These are phyloP conservation scores for Rhizopogon vulgaris DNA, from an alignment of 768 basidiomycete genomes.

Conservation along the genomic window DNA sequence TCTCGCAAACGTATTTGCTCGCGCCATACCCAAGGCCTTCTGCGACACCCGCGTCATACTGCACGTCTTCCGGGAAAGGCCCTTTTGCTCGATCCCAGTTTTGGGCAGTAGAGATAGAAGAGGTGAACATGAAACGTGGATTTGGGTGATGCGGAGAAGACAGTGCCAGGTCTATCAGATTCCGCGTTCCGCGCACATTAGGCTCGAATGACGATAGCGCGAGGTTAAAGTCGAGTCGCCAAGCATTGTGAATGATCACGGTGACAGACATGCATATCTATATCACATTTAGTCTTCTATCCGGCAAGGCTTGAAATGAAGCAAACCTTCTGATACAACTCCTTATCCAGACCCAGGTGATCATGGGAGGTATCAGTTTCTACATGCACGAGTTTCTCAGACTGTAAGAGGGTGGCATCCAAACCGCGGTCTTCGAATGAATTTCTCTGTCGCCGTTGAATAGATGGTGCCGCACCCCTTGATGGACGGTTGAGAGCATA, in stretches of 20 bases:
- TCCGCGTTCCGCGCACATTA: slow-evolving; percentile 38
- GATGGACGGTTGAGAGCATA: slow-evolving; percentile 24
- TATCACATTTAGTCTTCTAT: neutral
- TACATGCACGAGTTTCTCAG: slow-evolving; percentile 25
- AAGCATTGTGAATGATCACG: slow-evolving; percentile 36
- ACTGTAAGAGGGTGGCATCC: slow-evolving; percentile 18
- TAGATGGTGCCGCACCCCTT: neutral
- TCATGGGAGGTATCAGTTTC: slow-evolving; percentile 26
- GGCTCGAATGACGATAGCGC: slow-evolving; percentile 42
- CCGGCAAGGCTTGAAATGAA: neutral
- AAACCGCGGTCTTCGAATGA: slow-evolving; percentile 28
- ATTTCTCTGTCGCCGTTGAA: slow-evolving; percentile 16
- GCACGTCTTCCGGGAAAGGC: slow-evolving; percentile 27
- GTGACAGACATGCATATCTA: slow-evolving; percentile 24
- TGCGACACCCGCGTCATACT: slow-evolving; percentile 21
- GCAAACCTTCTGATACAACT: slow-evolving; percentile 22
- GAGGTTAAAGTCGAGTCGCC: slow-evolving; percentile 44
- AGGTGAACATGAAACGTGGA: slow-evolving; percentile 30
- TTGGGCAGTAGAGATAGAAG: slow-evolving; percentile 21
- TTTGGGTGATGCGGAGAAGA: slow-evolving; percentile 17
- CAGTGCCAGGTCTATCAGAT: slow-evolving; percentile 39
- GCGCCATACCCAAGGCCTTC: slow-evolving; percentile 32
- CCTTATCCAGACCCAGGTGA: slow-evolving; percentile 19
- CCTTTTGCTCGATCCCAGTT: slow-evolving; percentile 2
- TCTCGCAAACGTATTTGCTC: slow-evolving; percentile 18